Percentiles rank a stretch among this genome's conserved stretches.
Evolutionary conservation across 495 filamentous ascomycete species (phyloP).

Genomic region (Haplographium delicatum): DNA sequence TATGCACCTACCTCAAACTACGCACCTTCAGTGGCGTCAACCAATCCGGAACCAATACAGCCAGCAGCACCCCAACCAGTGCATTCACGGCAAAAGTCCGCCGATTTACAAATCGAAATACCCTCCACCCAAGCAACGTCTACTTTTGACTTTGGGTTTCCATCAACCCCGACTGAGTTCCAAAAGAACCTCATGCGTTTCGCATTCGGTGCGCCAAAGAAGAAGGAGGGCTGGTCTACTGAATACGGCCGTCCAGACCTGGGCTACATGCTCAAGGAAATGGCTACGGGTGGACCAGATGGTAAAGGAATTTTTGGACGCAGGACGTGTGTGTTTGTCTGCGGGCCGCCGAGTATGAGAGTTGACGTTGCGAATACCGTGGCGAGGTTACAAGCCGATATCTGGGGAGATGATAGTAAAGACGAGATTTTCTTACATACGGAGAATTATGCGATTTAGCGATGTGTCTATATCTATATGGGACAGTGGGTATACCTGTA

Average conservation of each 20-base stretch:
- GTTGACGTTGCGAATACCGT: slow-evolving; percentile 80
- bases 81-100: slow-evolving; percentile 43
- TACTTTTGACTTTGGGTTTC: slow-evolving; percentile 72
- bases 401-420: slow-evolving; percentile 67
- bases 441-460: slow-evolving; percentile 82
- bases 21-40: background rate
- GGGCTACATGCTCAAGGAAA: slow-evolving; percentile 73
- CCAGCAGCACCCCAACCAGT: slow-evolving; percentile 38
- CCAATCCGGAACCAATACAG: background rate
- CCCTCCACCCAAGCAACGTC: slow-evolving; percentile 29
- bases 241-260: slow-evolving; percentile 93
- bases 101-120: slow-evolving; percentile 18
- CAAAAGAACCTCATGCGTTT: slow-evolving; percentile 82
- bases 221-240: slow-evolving; percentile 77
- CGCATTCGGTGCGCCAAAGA: slow-evolving; percentile 66
- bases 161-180: slow-evolving; percentile 68
- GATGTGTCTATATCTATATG: too few species aligned
- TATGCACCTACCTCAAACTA: background rate
- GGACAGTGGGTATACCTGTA: too few species aligned
- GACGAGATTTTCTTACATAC: slow-evolving; percentile 95
- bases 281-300: slow-evolving; percentile 56
- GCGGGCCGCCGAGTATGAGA: slow-evolving; percentile 82
- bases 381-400: slow-evolving; percentile 73
- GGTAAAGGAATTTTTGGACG: slow-evolving; percentile 66
- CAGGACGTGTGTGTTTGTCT: slow-evolving; percentile 89